Conservation (phyloP, 805 yeast genomes). For the Saturnispora quitensis region DNA sequence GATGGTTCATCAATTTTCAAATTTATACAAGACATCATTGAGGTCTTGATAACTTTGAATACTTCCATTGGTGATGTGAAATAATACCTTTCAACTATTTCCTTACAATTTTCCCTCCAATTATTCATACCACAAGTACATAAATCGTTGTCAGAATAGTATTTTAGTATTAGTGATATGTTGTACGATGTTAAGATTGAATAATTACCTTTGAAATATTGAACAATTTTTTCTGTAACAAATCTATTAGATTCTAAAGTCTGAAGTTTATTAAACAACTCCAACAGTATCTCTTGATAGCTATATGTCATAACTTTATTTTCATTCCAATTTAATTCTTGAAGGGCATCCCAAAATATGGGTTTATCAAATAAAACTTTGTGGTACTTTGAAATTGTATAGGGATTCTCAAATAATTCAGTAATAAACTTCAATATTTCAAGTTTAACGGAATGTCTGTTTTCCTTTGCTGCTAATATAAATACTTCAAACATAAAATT, state of each 20-base stretch:
- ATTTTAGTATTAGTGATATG: constrained; percentile 33
- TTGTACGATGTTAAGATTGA: constrained; percentile 14
- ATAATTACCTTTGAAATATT: constrained; percentile 15
- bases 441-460: constrained; percentile 9
- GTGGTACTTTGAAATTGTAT: constrained; percentile 8
- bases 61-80: constrained; percentile 26
- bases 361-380: constrained; percentile 10
- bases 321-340: constrained; percentile 5
- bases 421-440: constrained; percentile 13
- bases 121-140: constrained; percentile 45
- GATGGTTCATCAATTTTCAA: constrained; percentile 13
- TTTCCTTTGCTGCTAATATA: constrained; percentile 7
- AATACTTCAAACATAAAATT: constrained; percentile 13
- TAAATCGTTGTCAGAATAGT: constrained; percentile 38
- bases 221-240: constrained; percentile 9
- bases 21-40: constrained; percentile 13
- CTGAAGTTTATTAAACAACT: constrained; percentile 17
- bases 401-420: constrained; percentile 11
- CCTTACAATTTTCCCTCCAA: constrained; percentile 42
- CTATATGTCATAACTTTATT: not conserved
- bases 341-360: constrained; percentile 11
- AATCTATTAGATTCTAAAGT: constrained; percentile 8
- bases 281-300: constrained; percentile 7
- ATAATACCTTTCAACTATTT: constrained; percentile 34
- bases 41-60: constrained; percentile 15